phyloP scores from a whole-genome alignment of 306 rosid genomes.

The Trifolium dubium region DNA sequence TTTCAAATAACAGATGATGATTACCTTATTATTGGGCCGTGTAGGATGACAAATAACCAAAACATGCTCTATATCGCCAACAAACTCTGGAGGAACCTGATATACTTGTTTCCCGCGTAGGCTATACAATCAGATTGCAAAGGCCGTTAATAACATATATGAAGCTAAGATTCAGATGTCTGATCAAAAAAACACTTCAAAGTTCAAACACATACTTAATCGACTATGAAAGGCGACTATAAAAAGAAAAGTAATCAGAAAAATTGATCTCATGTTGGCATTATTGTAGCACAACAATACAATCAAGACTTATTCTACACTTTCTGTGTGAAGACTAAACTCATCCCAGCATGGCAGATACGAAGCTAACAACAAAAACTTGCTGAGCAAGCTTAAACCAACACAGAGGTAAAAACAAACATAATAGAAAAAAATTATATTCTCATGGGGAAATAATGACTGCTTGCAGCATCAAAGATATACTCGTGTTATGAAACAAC shows the following conservation, averaged over 20 bases:
- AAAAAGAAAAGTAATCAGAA: constrained; percentile 1
- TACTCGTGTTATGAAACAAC: background rate
- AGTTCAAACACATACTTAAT: constrained; percentile 23
- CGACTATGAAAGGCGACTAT: background rate
- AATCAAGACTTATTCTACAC: background rate
- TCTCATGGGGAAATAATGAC: background rate
- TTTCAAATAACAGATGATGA: constrained; percentile 24
- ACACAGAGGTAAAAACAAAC: background rate
- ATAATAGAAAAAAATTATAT: background rate
- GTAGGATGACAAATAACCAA: constrained; percentile 71
- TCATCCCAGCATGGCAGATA: background rate
- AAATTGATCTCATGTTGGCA: background rate
- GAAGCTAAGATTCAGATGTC: constrained; percentile 23
- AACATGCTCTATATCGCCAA: constrained; percentile 78
- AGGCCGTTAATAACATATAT: constrained; percentile 34
- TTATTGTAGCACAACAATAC: background rate
- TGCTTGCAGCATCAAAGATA: background rate
- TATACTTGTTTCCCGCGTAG: constrained; percentile 78
- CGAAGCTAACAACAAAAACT: background rate
- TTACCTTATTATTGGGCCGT: constrained; percentile 68
- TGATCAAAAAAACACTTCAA: constrained; percentile 29
- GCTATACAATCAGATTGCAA: constrained; percentile 56
- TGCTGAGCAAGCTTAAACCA: background rate
- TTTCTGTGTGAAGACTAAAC: background rate
- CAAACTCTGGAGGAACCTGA: constrained; percentile 73